Base-by-base conservation (phyloP, 179 eudicot species). In the Camellia oleifera region DNA sequence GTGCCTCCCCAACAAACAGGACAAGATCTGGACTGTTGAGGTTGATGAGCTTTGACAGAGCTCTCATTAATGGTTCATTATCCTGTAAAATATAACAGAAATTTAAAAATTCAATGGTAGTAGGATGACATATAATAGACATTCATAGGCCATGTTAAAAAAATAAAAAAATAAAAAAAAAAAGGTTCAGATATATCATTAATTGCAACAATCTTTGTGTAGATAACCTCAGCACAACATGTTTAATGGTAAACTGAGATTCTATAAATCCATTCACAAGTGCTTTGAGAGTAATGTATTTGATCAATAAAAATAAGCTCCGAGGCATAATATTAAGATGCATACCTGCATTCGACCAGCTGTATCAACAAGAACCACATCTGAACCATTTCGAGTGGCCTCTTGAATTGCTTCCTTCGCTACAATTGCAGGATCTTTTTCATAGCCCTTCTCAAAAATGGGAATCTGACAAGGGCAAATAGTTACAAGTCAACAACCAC, bases 331-430 rank as follows among this genome's bases (percentile, higher is more conserved):
- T 6, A 13, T 4, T 1, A 52, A 50, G 14, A 69, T 20, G 40
- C 13, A 61, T 86, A 94, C 98, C 98, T 96, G 98, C 98, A 94
- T 96, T 60, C 97, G 85, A 82, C 99, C 99, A 87, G 99, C 98
- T 76, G 99, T 94, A 82, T 96, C 99, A 71, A 96, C 99, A 82
- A 96, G 95, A 89, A 96, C 99, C 61, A 96, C 99, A 81, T 94
- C 98, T 1, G 97, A 94, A 77, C 97, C 95, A 91, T 85, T 92
- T 77, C 91, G 88, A 58, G 85, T 77, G 53, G 99, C 98, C 83
- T 96, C 98, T 80, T 92, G 97, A 65, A 96, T 94, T 73, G 98
- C 97, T 89, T 96, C 99, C 88, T 96, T 96, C 13, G 99, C 99
- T 69, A 94, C 99, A 80, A 94, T 63, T 53, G 98, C 99, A 60